Percentiles rank a stretch among this genome's conserved stretches.
Evolutionary conservation across 2,329 filamentous ascomycete species (phyloP).

Genomic region (Ascochyta viciae-villosae): DNA sequence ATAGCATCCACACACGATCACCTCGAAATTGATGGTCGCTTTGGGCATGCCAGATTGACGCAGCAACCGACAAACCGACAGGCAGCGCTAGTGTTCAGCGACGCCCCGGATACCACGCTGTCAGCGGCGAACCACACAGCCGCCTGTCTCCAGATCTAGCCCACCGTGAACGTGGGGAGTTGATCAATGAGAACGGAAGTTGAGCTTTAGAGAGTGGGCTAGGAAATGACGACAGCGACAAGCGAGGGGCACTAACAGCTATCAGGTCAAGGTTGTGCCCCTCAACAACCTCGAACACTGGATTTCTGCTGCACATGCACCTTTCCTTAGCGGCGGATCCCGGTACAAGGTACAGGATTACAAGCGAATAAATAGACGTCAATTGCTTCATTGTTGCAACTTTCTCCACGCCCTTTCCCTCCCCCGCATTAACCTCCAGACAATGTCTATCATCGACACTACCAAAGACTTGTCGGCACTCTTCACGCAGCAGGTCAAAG

Average conservation of each 20-base stretch:
- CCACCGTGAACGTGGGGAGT: slow-evolving; percentile 17
- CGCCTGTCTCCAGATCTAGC: slow-evolving; percentile 18
- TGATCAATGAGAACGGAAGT: slow-evolving; percentile 31
- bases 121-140: slow-evolving; percentile 24
- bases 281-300: slow-evolving; percentile 17
- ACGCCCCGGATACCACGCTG: slow-evolving; percentile 24
- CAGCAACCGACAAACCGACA: slow-evolving; percentile 25
- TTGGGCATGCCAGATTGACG: neutral
- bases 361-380: slow-evolving; percentile 31
- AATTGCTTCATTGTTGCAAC: slow-evolving; percentile 16
- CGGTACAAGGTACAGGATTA: slow-evolving; percentile 21
- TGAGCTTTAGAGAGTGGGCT: slow-evolving; percentile 13
- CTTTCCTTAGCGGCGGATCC: slow-evolving; percentile 21
- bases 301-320: slow-evolving; percentile 26
- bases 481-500: slow-evolving; percentile 71
- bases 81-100: slow-evolving; percentile 21
- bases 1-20: slow-evolving; percentile 3
- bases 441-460: slow-evolving; percentile 72
- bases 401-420: slow-evolving; percentile 1
- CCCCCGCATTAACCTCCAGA: slow-evolving; percentile 20
- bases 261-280: slow-evolving; percentile 15
- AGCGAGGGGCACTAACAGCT: slow-evolving; percentile 18
- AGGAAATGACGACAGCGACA: slow-evolving; percentile 19
- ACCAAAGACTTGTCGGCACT: slow-evolving; percentile 75
- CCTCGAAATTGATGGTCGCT: slow-evolving; percentile 3